phyloP scores from a whole-genome alignment of 768 basidiomycete genomes.

The Serendipita vermifera region DNA sequence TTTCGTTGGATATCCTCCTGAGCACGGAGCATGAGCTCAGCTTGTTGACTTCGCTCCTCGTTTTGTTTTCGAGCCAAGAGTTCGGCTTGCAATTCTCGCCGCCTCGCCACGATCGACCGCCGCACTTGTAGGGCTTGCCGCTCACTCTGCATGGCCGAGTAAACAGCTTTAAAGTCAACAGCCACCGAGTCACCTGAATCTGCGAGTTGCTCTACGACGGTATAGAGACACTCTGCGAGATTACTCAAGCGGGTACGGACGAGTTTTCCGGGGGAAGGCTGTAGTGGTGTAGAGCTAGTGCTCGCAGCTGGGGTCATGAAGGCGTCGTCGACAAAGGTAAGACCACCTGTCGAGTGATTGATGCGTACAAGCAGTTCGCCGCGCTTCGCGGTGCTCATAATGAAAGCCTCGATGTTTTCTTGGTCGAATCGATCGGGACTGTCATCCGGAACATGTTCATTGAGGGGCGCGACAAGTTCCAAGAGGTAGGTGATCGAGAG shows the following conservation, averaged over 20 bases:
- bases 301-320: slow-evolving; percentile 34
- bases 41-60: slow-evolving; percentile 69
- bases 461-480: slow-evolving; percentile 63
- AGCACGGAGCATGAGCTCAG: slow-evolving; percentile 50
- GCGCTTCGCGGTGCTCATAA: slow-evolving; percentile 82
- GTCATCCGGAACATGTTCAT: slow-evolving; percentile 25
- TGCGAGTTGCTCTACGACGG: slow-evolving; percentile 47
- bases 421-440: slow-evolving; percentile 37
- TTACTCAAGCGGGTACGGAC: slow-evolving; percentile 66
- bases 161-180: slow-evolving; percentile 44
- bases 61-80: slow-evolving; percentile 75
- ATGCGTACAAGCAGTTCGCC: slow-evolving; percentile 78
- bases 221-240: slow-evolving; percentile 61
- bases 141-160: slow-evolving; percentile 56
- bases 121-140: slow-evolving; percentile 63
- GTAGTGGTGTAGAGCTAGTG: slow-evolving; percentile 35
- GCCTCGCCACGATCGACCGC: slow-evolving; percentile 69
- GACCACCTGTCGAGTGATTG: slow-evolving; percentile 75
- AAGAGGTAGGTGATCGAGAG: slow-evolving; percentile 70
- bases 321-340: slow-evolving; percentile 72
- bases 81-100: slow-evolving; percentile 74
- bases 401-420: slow-evolving; percentile 77
- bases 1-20: slow-evolving; percentile 31
- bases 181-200: slow-evolving; percentile 30
- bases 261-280: slow-evolving; percentile 57